Evolutionary conservation across 23 red algal genomes (phyloP).

Genomic region (Cyanidium caldarium): DNA sequence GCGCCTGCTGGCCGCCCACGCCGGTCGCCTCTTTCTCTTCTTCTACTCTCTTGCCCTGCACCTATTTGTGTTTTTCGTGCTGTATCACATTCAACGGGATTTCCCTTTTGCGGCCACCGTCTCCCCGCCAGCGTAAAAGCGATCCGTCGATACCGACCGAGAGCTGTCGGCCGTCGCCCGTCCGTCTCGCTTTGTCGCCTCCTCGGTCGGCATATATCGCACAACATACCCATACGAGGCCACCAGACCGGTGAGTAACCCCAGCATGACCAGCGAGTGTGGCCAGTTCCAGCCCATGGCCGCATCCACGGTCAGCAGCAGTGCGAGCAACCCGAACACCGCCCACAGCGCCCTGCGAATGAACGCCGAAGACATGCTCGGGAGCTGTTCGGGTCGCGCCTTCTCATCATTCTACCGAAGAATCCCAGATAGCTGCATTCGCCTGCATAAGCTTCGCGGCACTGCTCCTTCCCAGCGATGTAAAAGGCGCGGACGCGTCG

Average conservation of each 20-base stretch:
- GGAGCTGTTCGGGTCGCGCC: no score
- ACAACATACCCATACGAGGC: neutral
- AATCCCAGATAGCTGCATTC: no score
- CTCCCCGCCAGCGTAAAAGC: neutral
- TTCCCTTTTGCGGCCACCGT: neutral
- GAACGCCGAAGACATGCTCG: no score
- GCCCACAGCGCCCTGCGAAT: neutral
- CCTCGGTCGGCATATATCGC: neutral
- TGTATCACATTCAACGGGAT: neutral
- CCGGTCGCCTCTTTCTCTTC: slow-evolving; percentile 41
- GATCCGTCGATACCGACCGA: neutral
- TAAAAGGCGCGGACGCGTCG: no score
- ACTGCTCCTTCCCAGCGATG: no score
- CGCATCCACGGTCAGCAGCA: neutral
- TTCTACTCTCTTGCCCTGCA: slow-evolving; percentile 51
- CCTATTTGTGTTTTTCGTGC: slow-evolving; percentile 48
- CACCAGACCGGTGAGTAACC: neutral
- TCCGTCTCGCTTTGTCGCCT: neutral
- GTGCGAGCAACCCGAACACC: neutral
- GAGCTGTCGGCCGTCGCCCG: neutral
- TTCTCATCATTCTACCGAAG: no score
- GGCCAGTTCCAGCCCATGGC: neutral
- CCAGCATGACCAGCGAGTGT: slow-evolving; percentile 1
- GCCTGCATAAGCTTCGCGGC: no score
- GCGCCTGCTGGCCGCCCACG: slow-evolving; percentile 21